These are phyloP conservation scores for Pholiota molesta DNA, from an alignment of 768 basidiomycete species.

Conservation along the genomic window DNA sequence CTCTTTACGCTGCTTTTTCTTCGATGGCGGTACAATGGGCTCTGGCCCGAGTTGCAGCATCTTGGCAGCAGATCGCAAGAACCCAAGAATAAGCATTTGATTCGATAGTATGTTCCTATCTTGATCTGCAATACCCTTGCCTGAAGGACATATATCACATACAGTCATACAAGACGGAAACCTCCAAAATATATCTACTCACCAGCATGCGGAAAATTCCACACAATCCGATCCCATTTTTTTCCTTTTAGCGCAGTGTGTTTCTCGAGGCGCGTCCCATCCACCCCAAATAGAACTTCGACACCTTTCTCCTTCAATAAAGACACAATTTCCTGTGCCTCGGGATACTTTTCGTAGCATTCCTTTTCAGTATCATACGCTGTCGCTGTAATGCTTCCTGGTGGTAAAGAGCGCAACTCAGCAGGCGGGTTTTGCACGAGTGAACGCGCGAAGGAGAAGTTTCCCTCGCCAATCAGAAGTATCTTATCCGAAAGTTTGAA, in stretches of 20 bases:
- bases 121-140: conserved; percentile 90
- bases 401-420: conserved; percentile 53
- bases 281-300: conserved; percentile 77
- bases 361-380: conserved; percentile 79
- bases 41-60: conserved; percentile 61
- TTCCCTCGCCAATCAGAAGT: conserved; percentile 88
- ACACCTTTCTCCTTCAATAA: conserved; percentile 61
- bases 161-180: not conserved
- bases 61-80: conserved; percentile 72
- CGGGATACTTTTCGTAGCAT: conserved; percentile 84
- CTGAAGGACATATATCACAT: conserved; percentile 36
- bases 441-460: conserved; percentile 89
- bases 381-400: conserved; percentile 79
- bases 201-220: conserved; percentile 99
- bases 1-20: conserved; percentile 49
- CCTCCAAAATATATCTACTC: conserved; percentile 24
- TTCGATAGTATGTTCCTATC: conserved; percentile 92
- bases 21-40: conserved; percentile 42
- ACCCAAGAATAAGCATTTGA: conserved; percentile 80
- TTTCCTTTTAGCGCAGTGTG: conserved; percentile 56
- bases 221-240: conserved; percentile 80
- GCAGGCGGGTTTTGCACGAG: conserved; percentile 56
- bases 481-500: conserved; percentile 68
- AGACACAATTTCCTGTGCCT: conserved; percentile 60
- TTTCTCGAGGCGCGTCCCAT: conserved; percentile 79